Evolutionary conservation across 1,284 basidiomycete genomes (phyloP), one percentile per base, ranked within the genome.

Genomic region (Coniophora puteana): DNA sequence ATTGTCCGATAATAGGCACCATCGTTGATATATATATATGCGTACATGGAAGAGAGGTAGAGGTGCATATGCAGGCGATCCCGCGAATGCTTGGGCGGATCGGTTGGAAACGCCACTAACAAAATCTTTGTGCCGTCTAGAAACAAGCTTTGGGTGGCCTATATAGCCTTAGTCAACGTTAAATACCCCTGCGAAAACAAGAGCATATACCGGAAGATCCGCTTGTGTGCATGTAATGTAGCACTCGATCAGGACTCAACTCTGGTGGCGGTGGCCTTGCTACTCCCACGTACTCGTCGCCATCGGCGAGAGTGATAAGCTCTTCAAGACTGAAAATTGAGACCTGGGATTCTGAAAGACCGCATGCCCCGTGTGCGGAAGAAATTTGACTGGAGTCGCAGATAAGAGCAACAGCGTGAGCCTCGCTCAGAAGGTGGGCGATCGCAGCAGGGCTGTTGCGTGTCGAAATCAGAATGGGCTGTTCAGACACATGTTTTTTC

Each of bases 111-210:
- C 23, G 8, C 33, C 18, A 20, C 17, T 14, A 11, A 33, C 16
- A 33, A 33, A 35, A 7, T 21, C 8, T 35, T 23, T 21, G 8
- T 21, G 33, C 17, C n/a, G 17, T 6, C 8, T 35, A 8, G 33
- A 21, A 10, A 35, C 14, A n/a, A 35, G 17, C 33, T 35, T 35
- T 14, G 33, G 33, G 20, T 35, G 33, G 7, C 18, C 33, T 35
- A 33, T 14, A 20, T 16, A 23, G 7, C 13, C n/a, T 20, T 10
- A 17, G 8, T 8, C 17, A 6, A 20, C 10, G 17, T 7, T 7
- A 21, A 35, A 20, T 10, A 8, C 17, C 13, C 8, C 7, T 13
- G 33, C 8, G 33, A 8, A 21, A 8, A 23, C 7, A 8, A 18
- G 31, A 33, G 10, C 23, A 13, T 10, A 10, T 8, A 35, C 33